Conservation (phyloP, 75 land plant species). For the Selaginella moellendorffii region DNA sequence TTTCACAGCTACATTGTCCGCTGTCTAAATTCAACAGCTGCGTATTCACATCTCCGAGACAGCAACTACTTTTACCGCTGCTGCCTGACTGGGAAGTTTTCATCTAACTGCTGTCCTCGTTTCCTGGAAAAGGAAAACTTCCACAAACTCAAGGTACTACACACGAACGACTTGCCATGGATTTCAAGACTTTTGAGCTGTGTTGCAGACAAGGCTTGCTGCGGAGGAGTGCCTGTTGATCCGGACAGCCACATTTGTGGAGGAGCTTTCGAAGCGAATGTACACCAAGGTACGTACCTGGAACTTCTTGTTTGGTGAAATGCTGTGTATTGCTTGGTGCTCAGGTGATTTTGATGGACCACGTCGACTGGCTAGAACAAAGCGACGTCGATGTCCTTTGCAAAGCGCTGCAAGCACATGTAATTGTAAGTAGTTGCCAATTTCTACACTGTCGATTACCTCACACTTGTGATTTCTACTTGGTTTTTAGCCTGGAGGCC, state of each 20-base stretch:
- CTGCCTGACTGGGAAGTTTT: constrained; percentile 34
- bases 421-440: constrained; percentile 14
- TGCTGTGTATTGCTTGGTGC: not conserved
- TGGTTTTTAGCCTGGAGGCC: constrained; percentile 15
- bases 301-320: not conserved
- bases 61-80: constrained; percentile 37
- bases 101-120: constrained; percentile 26
- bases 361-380: constrained; percentile 34
- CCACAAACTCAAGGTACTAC: constrained; percentile 21
- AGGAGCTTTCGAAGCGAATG: constrained; percentile 27
- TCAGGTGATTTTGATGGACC: constrained; percentile 36
- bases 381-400: constrained; percentile 25
- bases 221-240: constrained; percentile 24
- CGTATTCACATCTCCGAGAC: constrained; percentile 27
- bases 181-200: not conserved
- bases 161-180: too few relatives aligned
- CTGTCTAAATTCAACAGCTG: constrained; percentile 32
- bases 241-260: constrained; percentile 28
- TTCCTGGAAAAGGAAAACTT: constrained; percentile 25
- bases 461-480: not conserved
- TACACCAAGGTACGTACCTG: constrained; percentile 21
- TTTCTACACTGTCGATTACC: not conserved
- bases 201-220: constrained; percentile 23
- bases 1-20: constrained; percentile 27
- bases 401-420: constrained; percentile 28